phyloP scores from a whole-genome alignment of 176 grass and related monocot species.

The Oryza punctata region DNA sequence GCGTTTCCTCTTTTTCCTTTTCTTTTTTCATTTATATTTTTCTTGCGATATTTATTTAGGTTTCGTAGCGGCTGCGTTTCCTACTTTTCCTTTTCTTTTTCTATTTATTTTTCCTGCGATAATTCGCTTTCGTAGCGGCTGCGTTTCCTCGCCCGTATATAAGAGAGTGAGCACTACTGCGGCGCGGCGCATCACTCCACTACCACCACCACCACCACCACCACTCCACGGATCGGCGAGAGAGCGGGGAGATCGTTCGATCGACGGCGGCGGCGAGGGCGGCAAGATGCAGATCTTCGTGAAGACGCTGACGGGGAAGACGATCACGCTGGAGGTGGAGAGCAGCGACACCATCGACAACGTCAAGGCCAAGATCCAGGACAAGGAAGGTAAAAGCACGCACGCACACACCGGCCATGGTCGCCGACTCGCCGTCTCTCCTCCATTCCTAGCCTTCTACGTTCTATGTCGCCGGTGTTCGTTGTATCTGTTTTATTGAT shows the following conservation, averaged over 20 bases:
- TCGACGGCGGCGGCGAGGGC: neutral
- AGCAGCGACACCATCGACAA: constrained; percentile 97
- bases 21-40: neutral
- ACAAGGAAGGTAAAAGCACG: constrained; percentile 82
- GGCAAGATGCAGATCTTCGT: constrained; percentile 98
- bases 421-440: neutral
- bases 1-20: neutral
- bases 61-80: neutral
- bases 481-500: neutral
- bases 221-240: neutral
- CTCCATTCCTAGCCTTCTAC: no score
- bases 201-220: neutral
- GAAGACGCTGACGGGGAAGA: constrained; percentile 94
- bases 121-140: neutral
- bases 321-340: constrained; percentile 97
- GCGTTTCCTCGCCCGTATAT: neutral
- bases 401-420: no score
- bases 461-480: neutral
- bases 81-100: neutral
- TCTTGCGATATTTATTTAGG: neutral
- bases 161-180: neutral
- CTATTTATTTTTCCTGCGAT: neutral
- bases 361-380: constrained; percentile 98
- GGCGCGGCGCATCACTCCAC: neutral
- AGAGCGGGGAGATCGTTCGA: neutral